Evolutionary conservation across 768 basidiomycete genomes (phyloP), one percentile per base, ranked within the genome.

Genomic region (Amanita rimosa): DNA sequence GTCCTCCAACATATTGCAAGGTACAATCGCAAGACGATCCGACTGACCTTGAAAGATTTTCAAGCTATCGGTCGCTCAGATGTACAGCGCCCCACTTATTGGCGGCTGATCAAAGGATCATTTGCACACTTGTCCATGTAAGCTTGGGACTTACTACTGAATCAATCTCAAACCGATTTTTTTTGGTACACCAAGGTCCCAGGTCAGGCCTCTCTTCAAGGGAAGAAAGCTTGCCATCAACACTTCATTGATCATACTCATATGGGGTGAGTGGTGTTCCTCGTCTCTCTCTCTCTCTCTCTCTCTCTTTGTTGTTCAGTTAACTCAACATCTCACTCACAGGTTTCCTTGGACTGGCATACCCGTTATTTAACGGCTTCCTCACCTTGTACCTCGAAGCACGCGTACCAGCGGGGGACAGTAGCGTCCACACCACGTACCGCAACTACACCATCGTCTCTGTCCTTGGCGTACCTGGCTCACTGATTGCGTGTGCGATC

Each of bases 341-440:
- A 34, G 33, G 16, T 19, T 76, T 39, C 19, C 42, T 50, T 10
- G 77, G 77, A 8, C 65, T 76, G 4, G 76, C 74, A 5, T 78
- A 74, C 53, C 78, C 78, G 3, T 61, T 79, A 2, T 76, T 71
- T 62, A 76, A 66, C 48, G 58, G 64, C 3, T 79, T 78, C 61
- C 64, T 79, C 22, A 72, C 76, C 6, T 60, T 73, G 1, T 75
- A 75, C 52, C 68, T 76, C 24, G 60, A 57, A 34, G 58, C 62
- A 9, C 67, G 63, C 31, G 60, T 66, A 16, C 41, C 41, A 44
- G 52, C 64, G 0, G 55, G 58, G 6, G 51, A 55, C 9, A 10
- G 59, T 2, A 46, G 58, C 11, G 53, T 66, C 0, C 49, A 54
- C 45, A 49, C 36, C 4, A 72, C 71, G 3, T 75, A 73, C 53